Conservation (phyloP, 2,329 filamentous ascomycete genomes). For the Exserohilum turcica region DNA sequence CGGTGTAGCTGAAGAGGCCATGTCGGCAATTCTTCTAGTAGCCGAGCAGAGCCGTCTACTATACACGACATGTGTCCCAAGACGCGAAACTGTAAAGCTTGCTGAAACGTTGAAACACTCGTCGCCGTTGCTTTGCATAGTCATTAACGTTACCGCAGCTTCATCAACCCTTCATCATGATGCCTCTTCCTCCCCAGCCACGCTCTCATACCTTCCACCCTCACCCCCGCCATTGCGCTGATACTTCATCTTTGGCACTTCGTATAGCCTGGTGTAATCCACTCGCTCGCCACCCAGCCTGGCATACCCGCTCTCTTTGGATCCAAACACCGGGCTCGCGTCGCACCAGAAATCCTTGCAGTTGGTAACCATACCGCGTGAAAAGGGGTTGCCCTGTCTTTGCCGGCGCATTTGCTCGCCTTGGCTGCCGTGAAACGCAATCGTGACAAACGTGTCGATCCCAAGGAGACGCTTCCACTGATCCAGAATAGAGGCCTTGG, state of each 20-base stretch:
- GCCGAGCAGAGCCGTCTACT: not conserved
- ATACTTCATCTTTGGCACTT: conserved; percentile 74
- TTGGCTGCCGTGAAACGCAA: conserved; percentile 74
- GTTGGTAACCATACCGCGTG: conserved; percentile 79
- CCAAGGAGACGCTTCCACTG: conserved; percentile 86
- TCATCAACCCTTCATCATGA: conserved; percentile 12
- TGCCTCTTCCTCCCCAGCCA: conserved; percentile 47
- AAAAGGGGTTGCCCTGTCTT: conserved; percentile 78
- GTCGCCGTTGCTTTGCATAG: not conserved
- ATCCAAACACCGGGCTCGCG: conserved; percentile 77
- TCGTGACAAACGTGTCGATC: conserved; percentile 91
- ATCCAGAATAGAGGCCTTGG: conserved; percentile 70
- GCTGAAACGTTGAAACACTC: not conserved
- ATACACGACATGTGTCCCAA: too few relatives aligned
- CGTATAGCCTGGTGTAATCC: conserved; percentile 90
- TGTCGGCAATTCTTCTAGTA: conserved; percentile 12
- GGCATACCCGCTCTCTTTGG: conserved; percentile 73
- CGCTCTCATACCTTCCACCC: conserved; percentile 64
- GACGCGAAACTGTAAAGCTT: not conserved
- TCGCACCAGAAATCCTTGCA: conserved; percentile 98
- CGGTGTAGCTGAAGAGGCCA: conserved; percentile 2
- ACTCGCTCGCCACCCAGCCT: conserved; percentile 78
- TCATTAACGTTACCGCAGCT: conserved; percentile 9
- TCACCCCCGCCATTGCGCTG: conserved; percentile 41
- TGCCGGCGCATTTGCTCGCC: conserved; percentile 46